Percentiles rank a stretch among this genome's conserved stretches.
Evolutionary conservation across 2,329 filamentous ascomycete genomes (phyloP).

Genomic region (Pyricularia sp.): DNA sequence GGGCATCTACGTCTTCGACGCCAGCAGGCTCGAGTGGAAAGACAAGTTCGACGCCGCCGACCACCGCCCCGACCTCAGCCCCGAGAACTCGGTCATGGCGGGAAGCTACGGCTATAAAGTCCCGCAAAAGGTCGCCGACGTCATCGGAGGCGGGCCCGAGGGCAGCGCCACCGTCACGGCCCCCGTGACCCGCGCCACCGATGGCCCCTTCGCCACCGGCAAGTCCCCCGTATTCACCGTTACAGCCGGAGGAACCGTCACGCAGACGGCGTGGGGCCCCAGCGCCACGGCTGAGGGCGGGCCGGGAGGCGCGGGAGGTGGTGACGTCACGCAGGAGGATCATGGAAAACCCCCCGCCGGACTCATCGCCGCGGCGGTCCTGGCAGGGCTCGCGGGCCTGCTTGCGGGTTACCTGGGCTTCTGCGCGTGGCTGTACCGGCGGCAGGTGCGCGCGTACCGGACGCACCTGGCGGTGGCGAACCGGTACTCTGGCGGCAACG

Average conservation of each 20-base stretch:
- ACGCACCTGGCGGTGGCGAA: conserved; percentile 58
- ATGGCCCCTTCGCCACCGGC: conserved; percentile 63
- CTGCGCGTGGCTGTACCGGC: conserved; percentile 65
- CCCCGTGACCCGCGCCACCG: conserved; percentile 52
- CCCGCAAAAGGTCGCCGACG: conserved; percentile 49
- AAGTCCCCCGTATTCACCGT: conserved; percentile 61
- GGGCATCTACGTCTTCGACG: conserved; percentile 66
- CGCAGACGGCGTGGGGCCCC: conserved; percentile 26
- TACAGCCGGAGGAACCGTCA: conserved; percentile 40
- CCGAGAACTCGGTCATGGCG: conserved; percentile 42
- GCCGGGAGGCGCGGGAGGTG: background rate
- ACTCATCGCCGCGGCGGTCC: conserved; percentile 25
- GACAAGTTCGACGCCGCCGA: conserved; percentile 50
- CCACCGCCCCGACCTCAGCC: conserved; percentile 32
- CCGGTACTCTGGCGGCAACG: conserved; percentile 32
- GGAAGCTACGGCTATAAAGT: conserved; percentile 58
- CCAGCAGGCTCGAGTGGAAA: conserved; percentile 54
- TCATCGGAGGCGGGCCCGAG: conserved; percentile 19
- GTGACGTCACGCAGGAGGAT: background rate
- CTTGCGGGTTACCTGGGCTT: conserved; percentile 58
- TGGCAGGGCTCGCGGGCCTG: conserved; percentile 5
- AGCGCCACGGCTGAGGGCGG: conserved; percentile 26
- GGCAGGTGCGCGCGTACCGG: conserved; percentile 61
- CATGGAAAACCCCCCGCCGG: conserved; percentile 20
- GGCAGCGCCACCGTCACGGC: conserved; percentile 51